Conservation (phyloP, 75 land plant genomes). For the Adiantum capillusveneris region DNA sequence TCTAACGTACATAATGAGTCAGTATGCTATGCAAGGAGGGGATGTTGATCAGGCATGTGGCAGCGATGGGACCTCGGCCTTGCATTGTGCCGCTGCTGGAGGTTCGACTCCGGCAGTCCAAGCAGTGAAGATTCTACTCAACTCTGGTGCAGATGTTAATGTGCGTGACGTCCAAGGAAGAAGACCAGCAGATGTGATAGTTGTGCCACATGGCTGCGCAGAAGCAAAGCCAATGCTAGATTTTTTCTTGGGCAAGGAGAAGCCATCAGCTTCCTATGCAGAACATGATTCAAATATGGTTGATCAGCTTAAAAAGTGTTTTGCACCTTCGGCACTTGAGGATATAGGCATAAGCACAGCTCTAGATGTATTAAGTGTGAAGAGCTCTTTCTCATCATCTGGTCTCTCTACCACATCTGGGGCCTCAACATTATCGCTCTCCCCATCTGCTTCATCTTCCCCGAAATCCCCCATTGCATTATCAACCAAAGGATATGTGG, state of each 20-base stretch:
- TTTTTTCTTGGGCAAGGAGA: constrained; percentile 25
- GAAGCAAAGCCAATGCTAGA: constrained; percentile 24
- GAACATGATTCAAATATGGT: background rate
- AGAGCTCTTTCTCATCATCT: no score
- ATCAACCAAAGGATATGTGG: constrained; percentile 1
- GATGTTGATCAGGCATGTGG: constrained; percentile 42
- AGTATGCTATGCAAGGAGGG: constrained; percentile 8
- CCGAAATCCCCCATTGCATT: constrained; percentile 18
- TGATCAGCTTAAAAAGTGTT: no score
- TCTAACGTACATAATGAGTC: constrained; percentile 31
- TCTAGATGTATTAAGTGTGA: no score
- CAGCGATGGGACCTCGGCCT: constrained; percentile 53
- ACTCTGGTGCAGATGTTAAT: constrained; percentile 43
- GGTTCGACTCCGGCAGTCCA: constrained; percentile 27
- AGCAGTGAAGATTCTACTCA: constrained; percentile 44
- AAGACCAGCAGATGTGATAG: constrained; percentile 48
- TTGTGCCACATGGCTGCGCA: constrained; percentile 23
- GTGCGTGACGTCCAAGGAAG: constrained; percentile 43
- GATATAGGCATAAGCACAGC: no score
- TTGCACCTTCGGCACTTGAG: no score
- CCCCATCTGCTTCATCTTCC: constrained; percentile 30
- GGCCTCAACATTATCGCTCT: constrained; percentile 7
- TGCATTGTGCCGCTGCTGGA: constrained; percentile 59
- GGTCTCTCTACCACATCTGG: background rate
- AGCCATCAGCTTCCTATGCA: constrained; percentile 5